Conservation (phyloP, 345 rosid genomes). For the Syzygium aromaticum region DNA sequence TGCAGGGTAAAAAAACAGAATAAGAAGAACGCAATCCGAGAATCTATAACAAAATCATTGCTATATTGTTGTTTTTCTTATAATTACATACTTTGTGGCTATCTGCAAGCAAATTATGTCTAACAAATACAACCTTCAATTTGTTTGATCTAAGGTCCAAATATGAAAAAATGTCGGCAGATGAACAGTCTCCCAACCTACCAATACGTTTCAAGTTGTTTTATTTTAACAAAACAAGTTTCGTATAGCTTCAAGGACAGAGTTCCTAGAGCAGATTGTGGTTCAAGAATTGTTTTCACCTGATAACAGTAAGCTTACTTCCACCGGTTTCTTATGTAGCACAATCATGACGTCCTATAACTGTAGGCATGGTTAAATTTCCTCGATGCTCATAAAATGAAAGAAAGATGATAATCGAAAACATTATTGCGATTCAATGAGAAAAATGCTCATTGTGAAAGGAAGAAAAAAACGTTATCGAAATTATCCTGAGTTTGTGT, state of each 20-base stretch:
- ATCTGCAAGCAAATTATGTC: neutral
- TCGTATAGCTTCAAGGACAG: neutral
- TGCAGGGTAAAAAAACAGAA: neutral
- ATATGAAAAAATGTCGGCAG: neutral
- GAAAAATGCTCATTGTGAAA: neutral
- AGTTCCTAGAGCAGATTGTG: neutral
- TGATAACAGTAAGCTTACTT: neutral
- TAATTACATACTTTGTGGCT: neutral
- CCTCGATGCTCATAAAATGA: neutral
- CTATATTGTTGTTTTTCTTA: neutral
- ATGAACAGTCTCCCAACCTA: neutral
- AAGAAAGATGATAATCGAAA: neutral
- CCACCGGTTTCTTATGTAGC: neutral
- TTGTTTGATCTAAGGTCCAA: neutral
- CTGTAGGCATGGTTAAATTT: neutral
- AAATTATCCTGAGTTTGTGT: neutral
- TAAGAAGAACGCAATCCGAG: neutral
- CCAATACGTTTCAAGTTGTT: neutral
- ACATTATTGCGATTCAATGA: neutral
- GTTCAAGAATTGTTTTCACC: neutral
- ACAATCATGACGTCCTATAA: neutral
- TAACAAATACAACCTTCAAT: neutral
- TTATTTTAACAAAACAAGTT: neutral
- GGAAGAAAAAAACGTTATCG: neutral
- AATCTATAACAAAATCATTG: neutral